Conservation (phyloP, 768 basidiomycete species). For the Mycena latifolia region DNA sequence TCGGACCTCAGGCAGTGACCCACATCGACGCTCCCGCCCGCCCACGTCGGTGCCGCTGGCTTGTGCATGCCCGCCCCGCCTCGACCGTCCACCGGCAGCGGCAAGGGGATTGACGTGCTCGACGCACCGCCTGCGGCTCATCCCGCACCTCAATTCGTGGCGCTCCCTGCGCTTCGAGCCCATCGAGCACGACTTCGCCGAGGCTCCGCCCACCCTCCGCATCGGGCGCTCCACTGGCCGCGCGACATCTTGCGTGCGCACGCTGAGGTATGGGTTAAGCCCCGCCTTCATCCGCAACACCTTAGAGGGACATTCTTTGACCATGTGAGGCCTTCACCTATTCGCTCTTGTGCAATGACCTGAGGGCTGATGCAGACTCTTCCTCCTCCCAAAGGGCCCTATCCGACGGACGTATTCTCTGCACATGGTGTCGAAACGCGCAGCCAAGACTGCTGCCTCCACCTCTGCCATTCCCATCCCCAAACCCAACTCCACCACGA, state of each 20-base stretch:
- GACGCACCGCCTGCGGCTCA: constrained; percentile 91
- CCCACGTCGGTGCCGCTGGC: too few species aligned
- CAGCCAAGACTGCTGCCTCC: constrained; percentile 57
- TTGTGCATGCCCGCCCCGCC: too few species aligned
- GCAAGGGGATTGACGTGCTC: too few species aligned
- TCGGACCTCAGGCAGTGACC: too few species aligned
- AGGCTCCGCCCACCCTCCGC: constrained; percentile 78
- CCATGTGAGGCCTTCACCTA: constrained; percentile 88
- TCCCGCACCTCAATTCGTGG: constrained; percentile 93
- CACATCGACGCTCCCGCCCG: too few species aligned
- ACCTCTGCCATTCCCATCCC: constrained; percentile 56
- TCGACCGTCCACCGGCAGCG: too few species aligned
- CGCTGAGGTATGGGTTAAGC: constrained; percentile 92
- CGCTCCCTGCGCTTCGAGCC: constrained; percentile 94
- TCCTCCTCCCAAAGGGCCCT: constrained; percentile 57
- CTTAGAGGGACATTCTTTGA: constrained; percentile 94
- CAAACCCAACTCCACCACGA: constrained; percentile 56
- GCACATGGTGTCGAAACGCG: constrained; percentile 72
- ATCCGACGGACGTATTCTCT: constrained; percentile 76
- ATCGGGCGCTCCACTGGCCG: constrained; percentile 97
- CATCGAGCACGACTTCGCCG: constrained; percentile 85
- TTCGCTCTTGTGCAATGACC: too few species aligned
- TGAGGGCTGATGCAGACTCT: too few species aligned
- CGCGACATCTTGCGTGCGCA: constrained; percentile 93
- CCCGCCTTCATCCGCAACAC: constrained; percentile 84